Conservation (phyloP, 2,329 filamentous ascomycete genomes). For the Verticillium isaacii region DNA sequence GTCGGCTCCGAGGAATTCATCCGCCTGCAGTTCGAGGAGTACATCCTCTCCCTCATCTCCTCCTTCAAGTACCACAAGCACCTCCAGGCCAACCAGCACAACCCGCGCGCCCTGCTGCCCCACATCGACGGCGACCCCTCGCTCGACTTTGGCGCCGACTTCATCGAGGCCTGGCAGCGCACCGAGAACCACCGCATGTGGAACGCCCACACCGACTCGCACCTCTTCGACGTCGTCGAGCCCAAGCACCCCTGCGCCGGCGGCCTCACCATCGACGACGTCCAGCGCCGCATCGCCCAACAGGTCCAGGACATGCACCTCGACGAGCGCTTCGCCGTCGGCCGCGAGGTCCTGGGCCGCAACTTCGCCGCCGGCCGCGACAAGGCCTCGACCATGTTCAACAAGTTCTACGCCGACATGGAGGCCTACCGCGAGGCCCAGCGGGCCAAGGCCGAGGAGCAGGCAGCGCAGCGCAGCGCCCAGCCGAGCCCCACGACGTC, state of each 20-base stretch:
- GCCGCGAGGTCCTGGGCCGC: conserved; percentile 79
- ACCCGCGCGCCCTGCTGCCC: conserved; percentile 57
- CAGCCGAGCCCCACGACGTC: conserved; percentile 13
- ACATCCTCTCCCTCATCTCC: conserved; percentile 82
- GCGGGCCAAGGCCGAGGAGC: conserved; percentile 34
- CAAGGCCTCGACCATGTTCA: conserved; percentile 83
- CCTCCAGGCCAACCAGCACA: conserved; percentile 44
- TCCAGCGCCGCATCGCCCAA: conserved; percentile 82
- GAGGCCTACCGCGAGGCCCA: conserved; percentile 54
- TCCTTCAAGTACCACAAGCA: conserved; percentile 85
- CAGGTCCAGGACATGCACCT: conserved; percentile 92
- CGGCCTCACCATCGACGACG: conserved; percentile 87
- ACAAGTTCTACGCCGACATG: conserved; percentile 85
- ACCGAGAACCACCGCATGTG: conserved; percentile 94
- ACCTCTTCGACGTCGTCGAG: conserved; percentile 91
- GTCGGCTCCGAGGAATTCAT: conserved; percentile 97
- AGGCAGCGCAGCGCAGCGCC: conserved; percentile 18
- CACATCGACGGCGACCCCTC: conserved; percentile 79
- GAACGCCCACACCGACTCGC: conserved; percentile 71
- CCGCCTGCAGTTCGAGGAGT: conserved; percentile 93
- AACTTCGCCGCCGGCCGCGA: conserved; percentile 85
- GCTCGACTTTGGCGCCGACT: conserved; percentile 76
- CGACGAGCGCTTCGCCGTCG: conserved; percentile 81
- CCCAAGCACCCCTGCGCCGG: conserved; percentile 91
- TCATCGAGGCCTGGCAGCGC: conserved; percentile 78